Percentiles rank a stretch among this genome's conserved stretches.
Evolutionary conservation across 768 basidiomycete genomes (phyloP).

Genomic region (Hypholoma fasciculare): DNA sequence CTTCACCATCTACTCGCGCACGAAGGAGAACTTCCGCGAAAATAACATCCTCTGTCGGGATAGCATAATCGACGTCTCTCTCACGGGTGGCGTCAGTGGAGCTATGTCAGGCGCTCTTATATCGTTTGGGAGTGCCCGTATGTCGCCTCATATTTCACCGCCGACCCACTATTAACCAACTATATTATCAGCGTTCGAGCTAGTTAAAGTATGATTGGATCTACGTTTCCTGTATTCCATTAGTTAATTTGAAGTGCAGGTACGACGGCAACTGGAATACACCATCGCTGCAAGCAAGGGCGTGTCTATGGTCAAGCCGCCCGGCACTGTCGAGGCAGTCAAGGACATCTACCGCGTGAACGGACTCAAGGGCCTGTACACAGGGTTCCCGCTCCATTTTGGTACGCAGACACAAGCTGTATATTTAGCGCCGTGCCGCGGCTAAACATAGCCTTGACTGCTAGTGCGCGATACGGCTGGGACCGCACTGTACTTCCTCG

Average conservation of each 20-base stretch:
- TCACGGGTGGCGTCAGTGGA: conserved; percentile 81
- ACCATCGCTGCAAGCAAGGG: conserved; percentile 85
- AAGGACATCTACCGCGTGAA: conserved; percentile 70
- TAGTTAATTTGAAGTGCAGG: conserved; percentile 39
- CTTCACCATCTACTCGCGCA: conserved; percentile 87
- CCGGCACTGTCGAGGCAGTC: conserved; percentile 67
- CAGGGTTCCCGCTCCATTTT: conserved; percentile 87
- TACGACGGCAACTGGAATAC: conserved; percentile 89
- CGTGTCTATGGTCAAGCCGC: conserved; percentile 31
- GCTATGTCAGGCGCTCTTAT: conserved; percentile 89
- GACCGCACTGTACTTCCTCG: conserved; percentile 90
- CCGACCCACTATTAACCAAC: conserved; percentile 1
- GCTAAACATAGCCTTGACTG: background rate
- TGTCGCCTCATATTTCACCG: conserved; percentile 32
- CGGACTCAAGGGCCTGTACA: conserved; percentile 71
- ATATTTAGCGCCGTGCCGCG: conserved; percentile 1
- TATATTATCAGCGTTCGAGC: conserved; percentile 70
- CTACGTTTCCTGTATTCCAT: background rate
- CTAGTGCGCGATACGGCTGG: conserved; percentile 87
- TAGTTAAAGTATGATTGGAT: conserved; percentile 75
- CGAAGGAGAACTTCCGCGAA: conserved; percentile 71
- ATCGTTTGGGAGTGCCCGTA: conserved; percentile 86
- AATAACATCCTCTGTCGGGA: conserved; percentile 59
- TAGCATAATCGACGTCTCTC: conserved; percentile 65
- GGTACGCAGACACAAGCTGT: conserved; percentile 38